Conservation (phyloP, 176 grass and related monocot species). For the Rhynchospora breviuscula region DNA sequence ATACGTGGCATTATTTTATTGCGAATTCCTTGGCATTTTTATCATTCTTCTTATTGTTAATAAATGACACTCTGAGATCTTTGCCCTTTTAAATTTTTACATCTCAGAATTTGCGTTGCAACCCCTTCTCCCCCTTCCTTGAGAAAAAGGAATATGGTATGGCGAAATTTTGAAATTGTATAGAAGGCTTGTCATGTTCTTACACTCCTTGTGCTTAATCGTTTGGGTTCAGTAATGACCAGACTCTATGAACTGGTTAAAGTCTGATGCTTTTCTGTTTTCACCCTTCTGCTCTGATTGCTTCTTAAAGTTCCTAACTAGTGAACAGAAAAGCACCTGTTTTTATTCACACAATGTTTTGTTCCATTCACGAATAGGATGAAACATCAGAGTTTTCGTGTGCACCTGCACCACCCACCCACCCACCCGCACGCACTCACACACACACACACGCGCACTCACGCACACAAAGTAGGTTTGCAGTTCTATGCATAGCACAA, state of each 20-base stretch:
- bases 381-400: neutral
- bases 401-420: no score
- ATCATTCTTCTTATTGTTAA: neutral
- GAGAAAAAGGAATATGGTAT: no score
- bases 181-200: neutral
- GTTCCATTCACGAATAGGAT: neutral
- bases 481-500: no score
- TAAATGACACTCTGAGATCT: neutral
- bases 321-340: neutral
- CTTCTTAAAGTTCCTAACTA: neutral
- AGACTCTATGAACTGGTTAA: neutral
- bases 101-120: no score
- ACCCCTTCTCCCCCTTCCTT: no score
- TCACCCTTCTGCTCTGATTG: neutral
- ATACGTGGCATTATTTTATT: neutral
- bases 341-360: neutral
- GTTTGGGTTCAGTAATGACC: neutral
- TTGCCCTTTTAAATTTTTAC: neutral
- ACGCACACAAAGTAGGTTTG: no score
- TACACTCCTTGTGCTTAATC: neutral
- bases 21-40: neutral
- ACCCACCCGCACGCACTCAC: no score
- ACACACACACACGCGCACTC: no score
- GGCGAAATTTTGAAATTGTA: no score
- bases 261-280: neutral